Evolutionary conservation across 441 rosid species (phyloP).

Genomic region (Daphne laureola): DNA sequence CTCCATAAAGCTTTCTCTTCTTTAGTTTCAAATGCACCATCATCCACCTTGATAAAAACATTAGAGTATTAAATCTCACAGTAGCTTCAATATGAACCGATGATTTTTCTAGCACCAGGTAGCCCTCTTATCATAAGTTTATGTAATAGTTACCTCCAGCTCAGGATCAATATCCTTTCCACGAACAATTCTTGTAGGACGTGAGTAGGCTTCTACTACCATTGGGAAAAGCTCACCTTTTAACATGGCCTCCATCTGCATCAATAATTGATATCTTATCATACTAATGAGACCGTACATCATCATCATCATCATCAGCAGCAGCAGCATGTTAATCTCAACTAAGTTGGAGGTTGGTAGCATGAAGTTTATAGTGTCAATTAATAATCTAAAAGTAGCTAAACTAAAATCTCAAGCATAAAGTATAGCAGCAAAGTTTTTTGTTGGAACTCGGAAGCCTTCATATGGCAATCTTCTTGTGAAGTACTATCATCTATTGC

Average conservation of each 20-base stretch:
- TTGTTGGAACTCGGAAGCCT: too few relatives aligned
- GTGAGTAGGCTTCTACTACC: constrained; percentile 92
- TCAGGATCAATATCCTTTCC: constrained; percentile 69
- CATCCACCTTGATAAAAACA: constrained; percentile 58
- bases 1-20: constrained; percentile 79
- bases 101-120: constrained; percentile 1
- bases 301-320: too few relatives aligned
- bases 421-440: too few relatives aligned
- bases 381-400: too few relatives aligned
- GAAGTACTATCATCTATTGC: too few relatives aligned
- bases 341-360: too few relatives aligned
- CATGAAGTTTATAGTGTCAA: too few relatives aligned
- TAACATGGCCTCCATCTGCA: constrained; percentile 73
- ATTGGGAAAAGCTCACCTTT: constrained; percentile 55
- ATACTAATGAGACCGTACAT: too few relatives aligned
- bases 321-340: too few relatives aligned
- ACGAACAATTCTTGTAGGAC: constrained; percentile 92
- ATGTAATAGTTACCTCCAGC: constrained; percentile 45
- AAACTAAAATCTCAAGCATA: too few relatives aligned
- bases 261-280: constrained; percentile 9
- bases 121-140: neutral
- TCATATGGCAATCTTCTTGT: too few relatives aligned
- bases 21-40: constrained; percentile 56
- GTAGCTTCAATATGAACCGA: too few relatives aligned
- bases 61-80: neutral